Percentiles rank a stretch among this genome's conserved stretches.
Conservation (phyloP, 805 yeast species). For the Yarrowia deformans region DNA sequence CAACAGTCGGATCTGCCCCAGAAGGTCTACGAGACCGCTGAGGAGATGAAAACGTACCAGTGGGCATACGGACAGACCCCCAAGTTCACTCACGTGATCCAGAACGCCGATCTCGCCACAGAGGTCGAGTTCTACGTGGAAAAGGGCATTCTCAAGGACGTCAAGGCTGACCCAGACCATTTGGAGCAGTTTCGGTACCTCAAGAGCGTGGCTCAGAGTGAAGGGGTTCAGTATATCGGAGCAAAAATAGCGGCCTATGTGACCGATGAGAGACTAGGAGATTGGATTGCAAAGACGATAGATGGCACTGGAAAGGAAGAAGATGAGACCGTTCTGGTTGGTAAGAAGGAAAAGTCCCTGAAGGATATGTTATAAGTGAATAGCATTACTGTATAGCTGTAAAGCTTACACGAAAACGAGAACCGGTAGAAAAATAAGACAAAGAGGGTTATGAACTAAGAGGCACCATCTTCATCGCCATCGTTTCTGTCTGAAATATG, state of each 20-base stretch:
- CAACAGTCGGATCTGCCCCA: slow-evolving; percentile 15
- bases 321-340: slow-evolving; percentile 9
- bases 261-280: slow-evolving; percentile 24
- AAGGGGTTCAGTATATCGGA: slow-evolving; percentile 25
- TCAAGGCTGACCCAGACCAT: slow-evolving; percentile 1
- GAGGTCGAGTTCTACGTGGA: slow-evolving; percentile 57
- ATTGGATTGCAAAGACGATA: slow-evolving; percentile 22
- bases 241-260: slow-evolving; percentile 10
- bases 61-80: slow-evolving; percentile 87
- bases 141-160: slow-evolving; percentile 54
- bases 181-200: slow-evolving; percentile 22
- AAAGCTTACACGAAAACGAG: too few relatives aligned
- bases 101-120: slow-evolving; percentile 50
- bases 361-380: slow-evolving; percentile 1
- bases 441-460: too few relatives aligned
- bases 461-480: too few relatives aligned
- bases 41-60: slow-evolving; percentile 62
- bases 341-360: slow-evolving; percentile 4
- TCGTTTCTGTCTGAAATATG: not conserved
- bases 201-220: slow-evolving; percentile 17
- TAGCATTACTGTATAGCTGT: not conserved
- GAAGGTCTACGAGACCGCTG: slow-evolving; percentile 46
- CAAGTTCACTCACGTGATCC: slow-evolving; percentile 63
- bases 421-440: too few relatives aligned
- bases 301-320: slow-evolving; percentile 34